A percentile compares a stretch with the other conserved stretches of the same genome.
These are phyloP conservation scores for Bipolaris bicolor DNA, from an alignment of 2,329 filamentous ascomycete genomes.

Conservation along the genomic window DNA sequence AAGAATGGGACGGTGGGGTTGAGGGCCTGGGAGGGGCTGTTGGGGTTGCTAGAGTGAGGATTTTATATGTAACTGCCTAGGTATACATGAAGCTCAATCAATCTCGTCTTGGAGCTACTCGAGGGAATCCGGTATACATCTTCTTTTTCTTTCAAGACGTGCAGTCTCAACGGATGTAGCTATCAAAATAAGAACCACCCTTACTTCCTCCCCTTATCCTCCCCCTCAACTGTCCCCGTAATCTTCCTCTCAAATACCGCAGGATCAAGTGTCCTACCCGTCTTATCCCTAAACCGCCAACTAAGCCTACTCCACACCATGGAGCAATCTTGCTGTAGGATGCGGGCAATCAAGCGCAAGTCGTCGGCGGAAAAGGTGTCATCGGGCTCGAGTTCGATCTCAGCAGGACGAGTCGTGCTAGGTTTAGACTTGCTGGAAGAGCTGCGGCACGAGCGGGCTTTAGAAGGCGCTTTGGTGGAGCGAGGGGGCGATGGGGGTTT, in stretches of 20 bases:
- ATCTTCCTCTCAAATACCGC: conserved; percentile 54
- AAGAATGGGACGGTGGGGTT: conserved; percentile 31
- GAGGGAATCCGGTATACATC: background rate
- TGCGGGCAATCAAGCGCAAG: conserved; percentile 51
- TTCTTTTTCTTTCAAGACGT: too few relatives aligned
- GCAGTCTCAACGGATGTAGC: background rate
- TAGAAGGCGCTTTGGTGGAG: conserved; percentile 10
- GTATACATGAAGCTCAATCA: background rate
- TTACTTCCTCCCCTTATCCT: conserved; percentile 7
- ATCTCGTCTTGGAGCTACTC: background rate
- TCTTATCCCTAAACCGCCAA: conserved; percentile 57
- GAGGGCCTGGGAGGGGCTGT: conserved; percentile 46
- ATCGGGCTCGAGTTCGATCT: conserved; percentile 36
- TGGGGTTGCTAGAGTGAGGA: conserved; percentile 31
- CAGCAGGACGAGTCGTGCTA: conserved; percentile 5
- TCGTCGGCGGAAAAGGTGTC: conserved; percentile 40
- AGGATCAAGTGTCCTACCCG: conserved; percentile 53
- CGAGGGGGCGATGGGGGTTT: conserved; percentile 4
- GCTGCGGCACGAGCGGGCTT: conserved; percentile 3
- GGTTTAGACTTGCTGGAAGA: background rate
- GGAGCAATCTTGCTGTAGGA: conserved; percentile 53
- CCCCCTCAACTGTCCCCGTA: conserved; percentile 25
- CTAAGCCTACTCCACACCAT: conserved; percentile 57
- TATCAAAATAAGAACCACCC: background rate
- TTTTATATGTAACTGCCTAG: background rate